Evolutionary conservation across 2,329 filamentous ascomycete species (phyloP), one percentile per base, ranked within the genome.

Genomic region (Colletotrichum chrysophilum): DNA sequence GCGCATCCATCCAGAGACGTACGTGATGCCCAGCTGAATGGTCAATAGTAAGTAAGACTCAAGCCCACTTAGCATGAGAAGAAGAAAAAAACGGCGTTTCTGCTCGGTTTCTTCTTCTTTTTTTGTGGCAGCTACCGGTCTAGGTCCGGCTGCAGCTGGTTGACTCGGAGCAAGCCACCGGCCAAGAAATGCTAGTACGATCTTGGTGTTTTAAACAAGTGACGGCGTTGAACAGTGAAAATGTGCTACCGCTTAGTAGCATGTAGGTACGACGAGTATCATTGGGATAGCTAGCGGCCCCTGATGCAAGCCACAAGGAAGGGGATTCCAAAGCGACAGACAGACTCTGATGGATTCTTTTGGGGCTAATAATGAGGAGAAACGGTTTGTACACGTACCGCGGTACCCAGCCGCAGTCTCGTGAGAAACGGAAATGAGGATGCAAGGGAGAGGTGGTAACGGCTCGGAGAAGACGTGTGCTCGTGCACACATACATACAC

Each of bases 381-480:
- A 74, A 71, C 67, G 72, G 72, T 66, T 26, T 48, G 48, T 62
- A 34, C 67, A 30, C 34, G 24, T n/a, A 52, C 32, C 26, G 26
- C 9, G 55, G 26, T 30, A 18, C 43, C 43, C n/a, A 21, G 43
- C 43, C 43, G 43, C 43, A 48, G 38, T 21, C n/a, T 13, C n/a
- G 10, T 52, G 43, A 16, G 13, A 58, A 30, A 58, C 55, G 26
- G 48, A 32, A 14, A 21, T 36, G 24, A 21, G 26, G 58, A 73
- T 52, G 56, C 69, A 75, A 75, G 55, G 34, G 69, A 62, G 56
- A 64, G 73, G 36, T 70, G 38, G 21, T 66, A 43, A 68, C 66
- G 64, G 64, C 66, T 38, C 32, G 48, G 48, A 61, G 58, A 61
- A 69, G 71, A 70, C 58, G 48, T 38, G 24, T 36, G 34, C 18